Evolutionary conservation across 129 eudicot species (phyloP), one percentile per base, ranked within the genome.

Genomic region (Gnaphalium uliginosum): DNA sequence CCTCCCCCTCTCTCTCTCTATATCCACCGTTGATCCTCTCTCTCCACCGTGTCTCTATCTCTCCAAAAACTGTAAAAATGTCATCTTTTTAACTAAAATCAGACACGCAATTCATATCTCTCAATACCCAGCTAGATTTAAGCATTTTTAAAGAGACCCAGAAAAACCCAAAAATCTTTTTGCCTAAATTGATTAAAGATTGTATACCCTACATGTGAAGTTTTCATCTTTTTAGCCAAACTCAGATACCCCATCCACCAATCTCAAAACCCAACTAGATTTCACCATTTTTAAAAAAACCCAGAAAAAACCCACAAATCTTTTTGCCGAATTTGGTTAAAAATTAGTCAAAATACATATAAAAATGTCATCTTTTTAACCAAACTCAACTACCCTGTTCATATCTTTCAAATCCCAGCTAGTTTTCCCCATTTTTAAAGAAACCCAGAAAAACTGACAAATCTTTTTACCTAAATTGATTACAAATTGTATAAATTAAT

Each of bases 1-100:
- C 72, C 51, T 43, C 18, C 18, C 53, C 18, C 17, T 46, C 8
- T 22, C 78, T 26, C 50, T 24, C 54, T 74, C 69, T 79, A 63
- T 33, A 56, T 56, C 79, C 48, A 46, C 53, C 18, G 53, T 46
- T 13, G 53, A 46, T 9, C 8, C 80, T 30, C 67, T 43, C 61
- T 10, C 80, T 56, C 79, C 67, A 64, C 61, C 48, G 71, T 71
- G 76, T 43, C 32, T 21, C 81, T 39, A 64, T 46, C 62, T 27
- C 50, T 27, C 35, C 68, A 62, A 22, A 75, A 75, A 51, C 32
- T 64, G 30, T 51, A 66, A 77, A 35, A 68, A 41, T 56, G 6
- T 43, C 6, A 46, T 46, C n/a, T 13, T 35, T 39, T 46, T 13
- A 46, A 46, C 53, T 46, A 3, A 46, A 33, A 32, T 33, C 15